Base-by-base conservation (phyloP, 441 rosid genomes). In the Arabidopsis lyrata region DNA sequence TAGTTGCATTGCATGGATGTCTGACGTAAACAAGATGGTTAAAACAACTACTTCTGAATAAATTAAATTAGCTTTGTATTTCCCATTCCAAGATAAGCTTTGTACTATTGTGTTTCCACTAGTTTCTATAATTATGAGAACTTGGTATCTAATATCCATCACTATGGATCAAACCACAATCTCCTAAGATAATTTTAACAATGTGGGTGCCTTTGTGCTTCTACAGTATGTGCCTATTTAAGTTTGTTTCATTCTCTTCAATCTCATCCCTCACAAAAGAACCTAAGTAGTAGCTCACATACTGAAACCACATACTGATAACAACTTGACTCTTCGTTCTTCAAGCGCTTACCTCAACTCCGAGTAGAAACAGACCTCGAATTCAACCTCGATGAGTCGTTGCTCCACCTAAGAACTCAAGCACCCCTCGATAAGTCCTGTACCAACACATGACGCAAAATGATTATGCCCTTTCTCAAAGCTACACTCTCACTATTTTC, bases 361-460 rank as follows among this genome's bases (percentile, higher is more conserved):
- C 20, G 20, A 66, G 68, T 34, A 72, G 41, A 36, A 62, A 15
- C 53, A n/a, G 34, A 64, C 32, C 56, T 72, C 14, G 0, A 13
- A 29, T 15, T 62, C 36, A 39, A 57, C 53, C 49, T 41, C 15
- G 18, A 32, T 8, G 27, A 62, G 15, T 52, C 38, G 39, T 75
- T 67, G 47, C 49, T 52, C 62, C 63, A 49, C 48, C n/a, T 18
- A 39, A 68, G 56, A 66, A 42, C 68, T 53, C 15, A 60, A 67
- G 84, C 89, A 83, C 12, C 11, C 58, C 66, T 38, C 20, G 53
- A 42, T 34, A 16, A 41, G 70, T 66, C 77, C 72, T 86, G 86
- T 84, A 84, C 85, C 84, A 88, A 87, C 85, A 86, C 87, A 86
- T 85, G 87, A 86, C 81, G 86, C 63, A 78, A 88, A 85, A 81